Base-by-base conservation (phyloP, 2,329 filamentous ascomycete species). In the Chaetomiaceae sp. region DNA sequence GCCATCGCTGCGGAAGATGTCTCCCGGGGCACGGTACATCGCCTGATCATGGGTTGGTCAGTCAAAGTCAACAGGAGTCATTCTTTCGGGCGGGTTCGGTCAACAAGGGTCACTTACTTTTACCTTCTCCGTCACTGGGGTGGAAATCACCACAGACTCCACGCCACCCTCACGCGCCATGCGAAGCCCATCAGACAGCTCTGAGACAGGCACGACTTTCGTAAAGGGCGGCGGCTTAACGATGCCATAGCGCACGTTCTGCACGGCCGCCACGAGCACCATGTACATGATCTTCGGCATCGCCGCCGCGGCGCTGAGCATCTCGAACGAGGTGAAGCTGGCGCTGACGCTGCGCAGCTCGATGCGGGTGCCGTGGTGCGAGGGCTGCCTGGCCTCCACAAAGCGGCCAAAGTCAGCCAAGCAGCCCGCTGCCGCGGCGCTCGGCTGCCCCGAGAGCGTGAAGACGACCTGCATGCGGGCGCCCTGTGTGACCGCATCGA, bases 391-490 rank as follows among this genome's bases (percentile, higher is more conserved):
- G 36, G 56, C 48, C 45, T 58, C 55, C 15, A 58, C 48, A 24
- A 56, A 54, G 12, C 52, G 50, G 12, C 56, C 56, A 49, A 57
- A 56, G 37, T 52, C 47, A 14, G 49, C 52, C 5, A 58, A 48
- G 17, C 55, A 58, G 15, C 54, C 52, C 55, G 52, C 57, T 1
- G 52, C 48, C 37, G 35, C 41, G 20, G 36, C 26, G 5, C 41
- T 44, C 33, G 45, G 49, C 18, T 33, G 44, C 17, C 49, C 51
- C 24, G 55, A 53, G 32, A 51, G 33, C 3, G 49, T 44, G 24
- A 58, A 24, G 7, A 55, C 47, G 4, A 56, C 53, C 1, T 53
- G 47, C 42, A 57, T 51, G 4, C 56, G 55, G 26, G 48, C 17
- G 10, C 53, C 50, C 1, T 17, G 10, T 0, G 56, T 57, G 5